Evolutionary conservation across 129 eudicot species (phyloP).

Genomic region (Mikania micrantha): DNA sequence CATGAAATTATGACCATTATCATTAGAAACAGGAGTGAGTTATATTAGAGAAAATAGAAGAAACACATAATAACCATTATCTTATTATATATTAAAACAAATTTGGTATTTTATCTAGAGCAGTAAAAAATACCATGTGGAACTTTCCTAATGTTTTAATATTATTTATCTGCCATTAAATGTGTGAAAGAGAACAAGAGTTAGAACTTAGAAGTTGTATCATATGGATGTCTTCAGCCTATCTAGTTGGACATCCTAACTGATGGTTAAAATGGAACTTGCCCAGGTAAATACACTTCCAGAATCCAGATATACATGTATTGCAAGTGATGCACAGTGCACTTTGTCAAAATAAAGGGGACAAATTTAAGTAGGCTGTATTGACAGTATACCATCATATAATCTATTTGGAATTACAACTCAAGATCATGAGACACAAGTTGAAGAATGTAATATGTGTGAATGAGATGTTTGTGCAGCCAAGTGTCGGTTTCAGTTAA

Average conservation of each 20-base stretch:
- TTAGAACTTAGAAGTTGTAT: neutral
- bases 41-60: neutral
- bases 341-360: neutral
- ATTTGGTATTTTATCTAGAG: neutral
- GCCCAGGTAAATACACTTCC: conserved; percentile 1
- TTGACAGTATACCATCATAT: conserved; percentile 7
- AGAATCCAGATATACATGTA: neutral
- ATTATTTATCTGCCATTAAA: neutral
- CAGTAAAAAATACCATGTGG: neutral
- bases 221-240: neutral
- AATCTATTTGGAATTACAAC: neutral
- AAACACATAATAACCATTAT: neutral
- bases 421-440: conserved; percentile 7
- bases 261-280: neutral
- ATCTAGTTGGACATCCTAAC: neutral
- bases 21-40: neutral
- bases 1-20: neutral
- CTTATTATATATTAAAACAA: neutral
- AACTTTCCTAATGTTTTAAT: neutral
- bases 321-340: neutral
- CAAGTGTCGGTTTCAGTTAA: neutral
- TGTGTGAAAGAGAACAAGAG: neutral
- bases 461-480: neutral
- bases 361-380: neutral
- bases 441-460: neutral